Evolutionary conservation across 2,329 filamentous ascomycete genomes (phyloP), one percentile per base, ranked within the genome.

Genomic region (Teratosphaeria nubilosa): DNA sequence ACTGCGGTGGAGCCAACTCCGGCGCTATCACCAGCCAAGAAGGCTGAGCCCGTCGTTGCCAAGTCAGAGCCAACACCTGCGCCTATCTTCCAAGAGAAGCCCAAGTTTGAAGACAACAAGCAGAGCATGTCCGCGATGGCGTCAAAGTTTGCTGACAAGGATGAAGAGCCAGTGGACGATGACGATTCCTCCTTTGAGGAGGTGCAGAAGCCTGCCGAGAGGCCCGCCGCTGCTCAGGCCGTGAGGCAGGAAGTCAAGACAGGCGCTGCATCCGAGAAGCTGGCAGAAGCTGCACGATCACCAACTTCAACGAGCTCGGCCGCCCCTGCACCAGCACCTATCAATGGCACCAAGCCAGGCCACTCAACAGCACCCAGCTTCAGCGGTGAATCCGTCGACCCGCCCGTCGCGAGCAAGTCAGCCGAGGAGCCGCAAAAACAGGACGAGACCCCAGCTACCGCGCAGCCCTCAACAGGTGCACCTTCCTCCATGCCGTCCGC

Each of bases 111-210:
- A 62, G 89, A 95, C 62, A 92, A 96, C 76, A 91, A 94, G 72
- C 82, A 83, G 30, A 95, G 90, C 13, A 94, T 96, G 74, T 84
- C 90, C 22, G 85, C 85, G 57, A 86, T 94, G 80, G 91, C 91
- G 10, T 85, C 83, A 72, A 95, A 89, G 74, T 96, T 89, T 74
- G 87, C 90, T 66, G 91, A 95, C 70, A 79, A 87, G 27, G 83
- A 85, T 6, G 83, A 85, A 6, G 81, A 84, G 11, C 82, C 82
- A n/a, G 81, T 83, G 0, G 75, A 76, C 2, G 77, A 78, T 10
- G 80, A 81, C 1, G 80, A 82, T 30, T 92, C 89, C 0, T 90
- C 86, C 75, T 96, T 96, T 65, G 91, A 96, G 70, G 90, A 96
- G 70, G 81, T 94, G 32, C 74, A 86, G 32, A 90, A 90, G 70